Percentiles rank a stretch among this genome's conserved stretches.
Evolutionary conservation across 768 basidiomycete genomes (phyloP).

Genomic region (Xanthoconium purpureum): DNA sequence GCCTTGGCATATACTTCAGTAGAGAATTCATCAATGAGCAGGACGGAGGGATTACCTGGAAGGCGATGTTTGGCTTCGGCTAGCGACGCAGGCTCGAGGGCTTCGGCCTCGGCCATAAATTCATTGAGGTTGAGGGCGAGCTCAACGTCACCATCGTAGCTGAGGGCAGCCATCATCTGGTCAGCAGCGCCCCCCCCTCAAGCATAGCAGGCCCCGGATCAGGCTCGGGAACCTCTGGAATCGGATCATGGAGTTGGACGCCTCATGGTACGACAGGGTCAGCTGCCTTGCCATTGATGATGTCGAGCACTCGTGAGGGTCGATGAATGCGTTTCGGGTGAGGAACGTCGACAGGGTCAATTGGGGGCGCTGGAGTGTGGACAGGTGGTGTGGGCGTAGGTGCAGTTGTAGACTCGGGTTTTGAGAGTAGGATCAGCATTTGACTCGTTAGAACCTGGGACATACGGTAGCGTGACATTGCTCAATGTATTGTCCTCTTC

Average conservation of each 20-base stretch:
- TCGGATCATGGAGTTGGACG: not conserved
- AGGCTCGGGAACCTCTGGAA: not conserved
- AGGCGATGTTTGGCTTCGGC: not conserved
- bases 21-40: conserved; percentile 81
- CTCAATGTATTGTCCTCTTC: not conserved
- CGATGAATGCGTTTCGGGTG: not conserved
- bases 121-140: not conserved
- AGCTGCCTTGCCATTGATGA: not conserved
- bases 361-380: too few relatives aligned
- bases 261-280: not conserved
- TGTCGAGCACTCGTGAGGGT: not conserved
- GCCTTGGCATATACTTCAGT: conserved; percentile 81
- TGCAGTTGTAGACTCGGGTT: not conserved
- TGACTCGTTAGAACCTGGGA: not conserved
- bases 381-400: too few relatives aligned
- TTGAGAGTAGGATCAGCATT: not conserved
- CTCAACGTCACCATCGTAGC: too few relatives aligned
- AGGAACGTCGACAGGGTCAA: too few relatives aligned
- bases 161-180: too few relatives aligned
- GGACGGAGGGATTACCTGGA: conserved; percentile 68
- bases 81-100: not conserved
- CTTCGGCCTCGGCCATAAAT: not conserved
- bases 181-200: too few relatives aligned
- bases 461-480: not conserved
- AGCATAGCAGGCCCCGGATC: not conserved